These are phyloP conservation scores for Schoenoplectus triqueter DNA, from an alignment of 202 grass and related monocot genomes.

Conservation along the genomic window DNA sequence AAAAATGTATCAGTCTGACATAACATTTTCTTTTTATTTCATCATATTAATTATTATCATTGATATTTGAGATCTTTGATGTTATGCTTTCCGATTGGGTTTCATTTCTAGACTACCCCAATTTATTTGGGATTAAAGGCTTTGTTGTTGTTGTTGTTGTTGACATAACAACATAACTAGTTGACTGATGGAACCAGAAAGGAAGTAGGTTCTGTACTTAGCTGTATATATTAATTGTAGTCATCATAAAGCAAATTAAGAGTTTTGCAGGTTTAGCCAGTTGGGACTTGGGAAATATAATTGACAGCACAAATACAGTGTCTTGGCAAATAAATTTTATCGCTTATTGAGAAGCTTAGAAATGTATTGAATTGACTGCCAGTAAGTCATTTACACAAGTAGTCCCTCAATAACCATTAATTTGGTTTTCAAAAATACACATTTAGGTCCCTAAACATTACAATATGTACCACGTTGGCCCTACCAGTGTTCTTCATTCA, in stretches of 20 bases:
- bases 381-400: neutral
- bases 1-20: conserved; percentile 30
- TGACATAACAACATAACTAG: too few species aligned
- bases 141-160: too few species aligned
- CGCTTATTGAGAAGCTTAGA: neutral
- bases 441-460: neutral
- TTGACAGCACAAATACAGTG: neutral
- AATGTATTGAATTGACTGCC: neutral
- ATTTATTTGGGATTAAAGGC: too few species aligned
- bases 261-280: neutral
- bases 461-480: neutral
- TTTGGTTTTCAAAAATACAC: neutral
- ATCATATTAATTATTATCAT: too few species aligned
- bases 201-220: neutral
- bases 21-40: neutral
- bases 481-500: neutral
- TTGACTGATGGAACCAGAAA: neutral
- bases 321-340: neutral
- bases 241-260: neutral
- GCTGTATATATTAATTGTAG: neutral
- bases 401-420: conserved; percentile 6
- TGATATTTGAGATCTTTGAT: too few species aligned
- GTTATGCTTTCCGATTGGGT: too few species aligned
- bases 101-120: too few species aligned
- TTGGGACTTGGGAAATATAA: neutral